A percentile compares a stretch with the other conserved stretches of the same genome.
phyloP scores from a whole-genome alignment of 441 rosid genomes.

The Populus hybrid region DNA sequence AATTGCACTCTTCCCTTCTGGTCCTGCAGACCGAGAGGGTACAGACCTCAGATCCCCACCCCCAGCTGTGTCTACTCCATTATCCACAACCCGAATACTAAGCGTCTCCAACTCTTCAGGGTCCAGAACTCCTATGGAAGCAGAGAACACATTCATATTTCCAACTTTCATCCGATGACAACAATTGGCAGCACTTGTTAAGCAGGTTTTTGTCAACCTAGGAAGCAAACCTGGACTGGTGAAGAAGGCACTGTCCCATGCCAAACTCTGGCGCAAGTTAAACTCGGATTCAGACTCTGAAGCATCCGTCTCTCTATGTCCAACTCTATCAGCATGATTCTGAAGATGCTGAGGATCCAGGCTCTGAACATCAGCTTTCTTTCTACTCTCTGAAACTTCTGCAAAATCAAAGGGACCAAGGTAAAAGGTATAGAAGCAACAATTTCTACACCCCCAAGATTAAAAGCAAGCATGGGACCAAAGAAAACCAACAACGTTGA shows the following conservation, averaged over 20 bases:
- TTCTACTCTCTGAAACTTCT: constrained; percentile 28
- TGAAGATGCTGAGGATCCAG: background rate
- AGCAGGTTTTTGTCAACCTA: background rate
- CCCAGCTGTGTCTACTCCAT: constrained; percentile 12
- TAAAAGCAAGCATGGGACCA: background rate
- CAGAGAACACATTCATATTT: background rate
- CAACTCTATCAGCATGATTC: background rate
- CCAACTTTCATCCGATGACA: background rate
- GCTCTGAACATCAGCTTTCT: constrained; percentile 31
- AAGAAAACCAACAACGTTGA: background rate
- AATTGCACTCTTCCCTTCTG: constrained; percentile 16
- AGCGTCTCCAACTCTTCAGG: constrained; percentile 55
- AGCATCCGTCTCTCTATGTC: constrained; percentile 8
- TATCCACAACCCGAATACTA: constrained; percentile 31
- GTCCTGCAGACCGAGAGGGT: constrained; percentile 17
- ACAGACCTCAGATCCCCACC: constrained; percentile 13
- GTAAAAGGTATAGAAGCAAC: background rate
- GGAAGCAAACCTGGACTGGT: constrained; percentile 53
- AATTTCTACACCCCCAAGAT: background rate
- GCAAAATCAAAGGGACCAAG: constrained; percentile 1
- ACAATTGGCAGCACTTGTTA: background rate
- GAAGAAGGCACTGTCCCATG: constrained; percentile 74
- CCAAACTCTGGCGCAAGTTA: constrained; percentile 63
- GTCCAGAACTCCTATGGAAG: constrained; percentile 51
- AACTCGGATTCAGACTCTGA: constrained; percentile 6